phyloP scores from a whole-genome alignment of 768 basidiomycete species.

The Rubroboletus satanas region DNA sequence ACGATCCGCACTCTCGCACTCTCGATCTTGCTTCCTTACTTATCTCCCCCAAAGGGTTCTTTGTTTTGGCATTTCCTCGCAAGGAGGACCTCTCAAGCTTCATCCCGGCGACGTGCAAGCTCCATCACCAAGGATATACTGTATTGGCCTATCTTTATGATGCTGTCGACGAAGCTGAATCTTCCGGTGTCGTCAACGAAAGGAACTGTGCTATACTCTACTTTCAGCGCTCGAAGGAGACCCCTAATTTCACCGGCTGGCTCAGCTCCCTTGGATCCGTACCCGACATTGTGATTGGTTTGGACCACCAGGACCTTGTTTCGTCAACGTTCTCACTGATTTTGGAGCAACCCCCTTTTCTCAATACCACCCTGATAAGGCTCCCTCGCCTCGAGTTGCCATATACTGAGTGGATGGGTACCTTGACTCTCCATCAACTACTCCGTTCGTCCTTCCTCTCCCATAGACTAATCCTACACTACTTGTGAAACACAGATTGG shows the following conservation, averaged over 20 bases:
- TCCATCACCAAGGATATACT: constrained; percentile 30
- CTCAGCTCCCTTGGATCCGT: constrained; percentile 23
- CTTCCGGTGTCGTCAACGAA: constrained; percentile 4
- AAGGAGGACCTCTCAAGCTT: constrained; percentile 34
- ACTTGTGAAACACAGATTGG: constrained; percentile 54
- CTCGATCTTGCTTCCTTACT: neutral
- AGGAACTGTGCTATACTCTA: constrained; percentile 18
- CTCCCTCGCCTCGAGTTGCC: constrained; percentile 48
- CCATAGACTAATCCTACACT: neutral
- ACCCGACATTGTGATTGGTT: constrained; percentile 35
- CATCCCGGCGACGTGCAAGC: constrained; percentile 34
- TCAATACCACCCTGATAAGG: constrained; percentile 36
- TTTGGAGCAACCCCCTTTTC: constrained; percentile 20
- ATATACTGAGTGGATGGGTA: constrained; percentile 59
- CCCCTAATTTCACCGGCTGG: constrained; percentile 28
- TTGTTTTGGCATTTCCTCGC: constrained; percentile 36
- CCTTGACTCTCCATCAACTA: constrained; percentile 51
- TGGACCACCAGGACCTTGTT: constrained; percentile 30
- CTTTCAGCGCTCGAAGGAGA: constrained; percentile 12
- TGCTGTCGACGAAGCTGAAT: neutral
- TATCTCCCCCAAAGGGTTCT: constrained; percentile 17
- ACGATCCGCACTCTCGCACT: neutral
- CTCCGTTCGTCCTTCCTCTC: constrained; percentile 17
- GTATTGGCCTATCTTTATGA: constrained; percentile 33
- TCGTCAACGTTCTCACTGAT: constrained; percentile 20